Evolutionary conservation across 495 filamentous ascomycete genomes (phyloP), one percentile per base, ranked within the genome.

Genomic region (Ramalina peruviana): DNA sequence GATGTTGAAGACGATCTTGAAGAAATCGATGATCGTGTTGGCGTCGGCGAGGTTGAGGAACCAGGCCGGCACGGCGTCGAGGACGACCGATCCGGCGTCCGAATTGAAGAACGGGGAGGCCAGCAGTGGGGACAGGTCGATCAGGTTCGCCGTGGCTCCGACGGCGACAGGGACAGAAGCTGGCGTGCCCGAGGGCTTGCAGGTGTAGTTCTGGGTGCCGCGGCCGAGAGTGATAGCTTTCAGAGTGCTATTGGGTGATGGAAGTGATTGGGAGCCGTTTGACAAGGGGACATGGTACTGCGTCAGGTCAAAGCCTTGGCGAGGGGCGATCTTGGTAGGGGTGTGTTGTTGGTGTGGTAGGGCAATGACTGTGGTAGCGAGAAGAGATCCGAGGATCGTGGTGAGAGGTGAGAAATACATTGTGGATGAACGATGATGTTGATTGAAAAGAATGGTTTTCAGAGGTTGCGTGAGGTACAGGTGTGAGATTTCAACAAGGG

Each of bases 131-230:
- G 72, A 72, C 21, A 70, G 70, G 47, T 85, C 79, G 63, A 80
- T 82, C 36, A 86, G 74, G 3, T 76, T 78, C 12, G 85, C 85
- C 16, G 79, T 65, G 23, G 83, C 83, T 21, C 84, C 84, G 36
- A 64, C 60, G 23, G 74, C 61, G 1, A 54, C 50, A 4, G 74
- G 64, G 13, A 54, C 40, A 16, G 58, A 50, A 5, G 9, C 10
- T 15, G 43, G 7, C 42, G 33, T 52, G 19, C 16, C n/a, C 20
- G 19, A 3, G 26, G 46, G 26, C 59, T 54, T 20, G 61, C 84
- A 88, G 23, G 76, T 82, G 68, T 88, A 88, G 69, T 88, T 88
- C 57, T 88, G 84, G 53, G 81, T 79, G 47, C 84, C 84, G 30
- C 79, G 79, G 55, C 83, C 84, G 47, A 87, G 51, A 47, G 72